Conservation (phyloP, 2,329 filamentous ascomycete genomes). For the Aspergillus terreus region DNA sequence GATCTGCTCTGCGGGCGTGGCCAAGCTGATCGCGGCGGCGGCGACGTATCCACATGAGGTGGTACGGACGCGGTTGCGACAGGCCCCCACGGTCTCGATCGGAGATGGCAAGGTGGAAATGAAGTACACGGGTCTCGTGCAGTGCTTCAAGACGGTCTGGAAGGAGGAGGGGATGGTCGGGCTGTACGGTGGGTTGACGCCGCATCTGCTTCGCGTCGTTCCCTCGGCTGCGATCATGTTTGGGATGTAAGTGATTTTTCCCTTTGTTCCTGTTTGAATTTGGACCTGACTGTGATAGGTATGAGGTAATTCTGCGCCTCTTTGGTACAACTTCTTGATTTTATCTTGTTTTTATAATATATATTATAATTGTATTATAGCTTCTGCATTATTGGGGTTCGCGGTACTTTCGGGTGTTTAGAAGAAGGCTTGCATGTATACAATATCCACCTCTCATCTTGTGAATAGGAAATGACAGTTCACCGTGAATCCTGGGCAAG, state of each 20-base stretch:
- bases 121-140: conserved; percentile 33
- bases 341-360: background rate
- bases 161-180: conserved; percentile 35
- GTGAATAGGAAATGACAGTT: no score
- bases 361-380: background rate
- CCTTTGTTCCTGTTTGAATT: conserved; percentile 13
- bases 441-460: no score
- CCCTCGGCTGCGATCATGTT: conserved; percentile 36
- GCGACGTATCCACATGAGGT: conserved; percentile 36
- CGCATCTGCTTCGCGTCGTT: conserved; percentile 33
- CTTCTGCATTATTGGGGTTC: background rate
- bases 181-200: conserved; percentile 33
- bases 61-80: conserved; percentile 32
- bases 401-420: background rate
- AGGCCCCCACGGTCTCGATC: conserved; percentile 27
- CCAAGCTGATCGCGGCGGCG: conserved; percentile 31
- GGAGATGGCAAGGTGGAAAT: conserved; percentile 20
- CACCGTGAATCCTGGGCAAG: no score
- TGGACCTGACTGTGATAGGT: conserved; percentile 32
- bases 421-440: no score
- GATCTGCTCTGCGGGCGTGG: conserved; percentile 61
- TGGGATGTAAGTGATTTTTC: conserved; percentile 35
- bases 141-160: conserved; percentile 31
- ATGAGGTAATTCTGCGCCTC: conserved; percentile 32
- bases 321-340: conserved; percentile 32